Conservation (phyloP, 108 stramenopile genomes). For the Mediolabrus comicus region DNA sequence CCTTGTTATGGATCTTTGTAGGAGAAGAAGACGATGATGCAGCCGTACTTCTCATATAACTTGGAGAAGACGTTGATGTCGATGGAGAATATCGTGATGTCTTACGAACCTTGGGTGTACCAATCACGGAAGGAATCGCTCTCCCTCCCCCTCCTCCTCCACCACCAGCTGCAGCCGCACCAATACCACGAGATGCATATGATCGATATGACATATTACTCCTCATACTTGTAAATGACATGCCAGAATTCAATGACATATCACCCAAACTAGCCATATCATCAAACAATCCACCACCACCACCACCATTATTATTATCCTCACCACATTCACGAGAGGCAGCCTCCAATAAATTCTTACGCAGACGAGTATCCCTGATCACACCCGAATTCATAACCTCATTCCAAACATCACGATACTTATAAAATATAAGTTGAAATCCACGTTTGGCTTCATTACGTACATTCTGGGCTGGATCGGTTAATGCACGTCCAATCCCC, state of each 20-base stretch:
- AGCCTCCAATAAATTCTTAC: conserved; percentile 53
- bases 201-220: conserved; percentile 34
- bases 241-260: conserved; percentile 45
- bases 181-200: conserved; percentile 27
- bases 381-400: conserved; percentile 51
- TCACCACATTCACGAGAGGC: conserved; percentile 25
- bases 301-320: conserved; percentile 28
- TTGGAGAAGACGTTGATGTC: neutral
- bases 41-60: conserved; percentile 18
- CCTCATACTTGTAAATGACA: conserved; percentile 30
- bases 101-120: conserved; percentile 28
- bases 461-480: conserved; percentile 71
- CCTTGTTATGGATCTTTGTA: conserved; percentile 1
- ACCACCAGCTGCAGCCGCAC: neutral
- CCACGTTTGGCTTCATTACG: conserved; percentile 58
- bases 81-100: conserved; percentile 4
- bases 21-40: neutral
- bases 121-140: conserved; percentile 24
- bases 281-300: conserved; percentile 43
- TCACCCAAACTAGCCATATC: conserved; percentile 39
- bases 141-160: neutral
- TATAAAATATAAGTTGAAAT: conserved; percentile 51
- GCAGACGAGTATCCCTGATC: conserved; percentile 48
- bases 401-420: conserved; percentile 58
- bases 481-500: conserved; percentile 50